Percentiles rank a stretch among this genome's conserved stretches.
Conservation (phyloP, 2,329 filamentous ascomycete species). For the Hypoxylon sp. region DNA sequence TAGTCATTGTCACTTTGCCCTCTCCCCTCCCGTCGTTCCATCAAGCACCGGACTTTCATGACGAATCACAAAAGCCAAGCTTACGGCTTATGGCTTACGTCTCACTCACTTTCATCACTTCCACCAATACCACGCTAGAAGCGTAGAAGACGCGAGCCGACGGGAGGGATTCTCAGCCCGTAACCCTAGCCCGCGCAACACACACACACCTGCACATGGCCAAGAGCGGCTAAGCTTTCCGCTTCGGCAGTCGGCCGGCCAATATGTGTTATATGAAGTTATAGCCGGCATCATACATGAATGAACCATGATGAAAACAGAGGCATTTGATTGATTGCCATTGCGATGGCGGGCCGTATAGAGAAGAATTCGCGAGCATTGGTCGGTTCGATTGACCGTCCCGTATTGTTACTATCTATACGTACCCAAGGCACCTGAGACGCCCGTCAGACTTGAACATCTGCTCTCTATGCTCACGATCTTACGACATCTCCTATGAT, state of each 20-base stretch:
- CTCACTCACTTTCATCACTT: background rate
- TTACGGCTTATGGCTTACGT: background rate
- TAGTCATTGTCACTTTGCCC: background rate
- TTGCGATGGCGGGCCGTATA: background rate
- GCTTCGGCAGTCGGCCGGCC: background rate
- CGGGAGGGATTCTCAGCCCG: background rate
- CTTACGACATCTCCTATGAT: background rate
- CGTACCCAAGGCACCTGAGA: background rate
- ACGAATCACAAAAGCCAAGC: background rate
- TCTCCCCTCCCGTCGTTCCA: background rate
- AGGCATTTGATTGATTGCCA: background rate
- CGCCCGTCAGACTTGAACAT: conserved; percentile 2
- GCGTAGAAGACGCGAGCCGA: background rate
- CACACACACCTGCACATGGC: background rate
- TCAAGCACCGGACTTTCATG: conserved; percentile 1
- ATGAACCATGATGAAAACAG: background rate
- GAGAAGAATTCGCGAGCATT: conserved; percentile 1
- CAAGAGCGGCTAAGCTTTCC: background rate
- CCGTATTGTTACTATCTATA: background rate
- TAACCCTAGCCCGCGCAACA: background rate
- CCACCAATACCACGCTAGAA: conserved; percentile 1
- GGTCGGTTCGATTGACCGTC: background rate
- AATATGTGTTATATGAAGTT: background rate
- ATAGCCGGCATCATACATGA: background rate
- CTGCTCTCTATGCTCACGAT: background rate